Evolutionary conservation across 2,329 filamentous ascomycete species (phyloP), one percentile per base, ranked within the genome.

Genomic region (Alternaria arborescens): DNA sequence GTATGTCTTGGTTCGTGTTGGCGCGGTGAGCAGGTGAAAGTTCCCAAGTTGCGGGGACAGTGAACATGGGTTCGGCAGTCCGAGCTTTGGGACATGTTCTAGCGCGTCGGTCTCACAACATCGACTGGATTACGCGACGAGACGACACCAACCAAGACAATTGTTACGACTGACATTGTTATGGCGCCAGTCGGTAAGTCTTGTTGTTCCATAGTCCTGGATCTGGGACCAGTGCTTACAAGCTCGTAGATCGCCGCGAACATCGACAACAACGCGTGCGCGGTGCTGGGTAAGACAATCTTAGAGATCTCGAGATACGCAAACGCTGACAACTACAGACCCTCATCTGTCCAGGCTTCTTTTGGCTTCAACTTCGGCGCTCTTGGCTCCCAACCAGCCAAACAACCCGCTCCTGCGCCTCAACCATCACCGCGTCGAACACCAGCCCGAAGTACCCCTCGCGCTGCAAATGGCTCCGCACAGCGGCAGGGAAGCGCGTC

Each of bases 181-280:
- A 78, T 78, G 76, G 75, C 74, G 67, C 74, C 75, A 53, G 65
- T 71, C 61, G 75, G 76, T 77, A 67, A 40, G 67, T 8, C 22
- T 18, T 24, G 1, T 5, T 20, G 5, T 30, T 14, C 6, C 11
- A 11, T 4, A 14, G 10, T 18, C 32, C 8, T 24, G 12, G 7
- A 50, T 26, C 14, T 24, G 30, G 34, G 14, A 6, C 30, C 24
- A 14, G 36, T 32, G n/a, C 59, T 71, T 38, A 71, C 44, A 36
- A 5, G 16, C 42, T 5, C 7, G 14, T 64, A 84, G 83, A 81
- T 74, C 82, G 84, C 75, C 80, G 83, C 71, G 84, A 86, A 78
- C 83, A 83, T 71, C 81, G 81, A 71, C 82, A 83, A 72, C 84
- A 86, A 82, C 85, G 84, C 76, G 82, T 85, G 76, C 84, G 85